Evolutionary conservation across 768 basidiomycete species (phyloP).

Genomic region (Lentinula lateritia): DNA sequence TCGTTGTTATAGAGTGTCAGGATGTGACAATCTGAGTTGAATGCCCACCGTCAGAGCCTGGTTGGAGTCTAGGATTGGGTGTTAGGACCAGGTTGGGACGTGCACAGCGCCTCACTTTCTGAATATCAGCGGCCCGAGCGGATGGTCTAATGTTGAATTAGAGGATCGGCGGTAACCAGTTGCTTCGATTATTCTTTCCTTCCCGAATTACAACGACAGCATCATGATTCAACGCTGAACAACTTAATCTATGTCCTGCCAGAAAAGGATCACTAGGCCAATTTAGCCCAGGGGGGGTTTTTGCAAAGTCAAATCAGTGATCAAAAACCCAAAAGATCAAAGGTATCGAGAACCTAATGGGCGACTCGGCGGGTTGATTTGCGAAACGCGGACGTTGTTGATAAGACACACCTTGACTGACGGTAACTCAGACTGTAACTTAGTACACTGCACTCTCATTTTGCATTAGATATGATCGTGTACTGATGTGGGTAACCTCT

Average conservation of each 20-base stretch:
- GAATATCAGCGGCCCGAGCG: background rate
- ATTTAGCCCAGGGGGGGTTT: background rate
- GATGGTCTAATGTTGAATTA: background rate
- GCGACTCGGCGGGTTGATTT: background rate
- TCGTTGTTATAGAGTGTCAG: background rate
- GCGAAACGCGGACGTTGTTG: background rate
- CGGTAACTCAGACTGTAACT: slow-evolving; percentile 2
- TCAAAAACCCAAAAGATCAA: background rate
- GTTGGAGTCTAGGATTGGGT: background rate
- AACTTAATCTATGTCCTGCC: background rate
- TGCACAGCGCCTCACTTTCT: background rate
- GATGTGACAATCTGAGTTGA: too few species aligned
- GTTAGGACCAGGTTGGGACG: background rate
- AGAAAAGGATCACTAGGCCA: background rate
- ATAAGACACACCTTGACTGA: background rate
- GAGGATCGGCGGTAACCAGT: background rate
- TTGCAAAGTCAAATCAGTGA: background rate
- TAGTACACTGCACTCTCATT: slow-evolving; percentile 4
- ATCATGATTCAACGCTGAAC: background rate
- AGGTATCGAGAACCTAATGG: background rate
- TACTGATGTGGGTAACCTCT: background rate
- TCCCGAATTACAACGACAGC: background rate
- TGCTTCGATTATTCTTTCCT: background rate
- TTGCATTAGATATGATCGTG: background rate
- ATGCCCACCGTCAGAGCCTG: background rate